A percentile compares a stretch with the other conserved stretches of the same genome.
phyloP scores from a whole-genome alignment of 2,329 filamentous ascomycete genomes.

The Apiospora kogelbergensis region DNA sequence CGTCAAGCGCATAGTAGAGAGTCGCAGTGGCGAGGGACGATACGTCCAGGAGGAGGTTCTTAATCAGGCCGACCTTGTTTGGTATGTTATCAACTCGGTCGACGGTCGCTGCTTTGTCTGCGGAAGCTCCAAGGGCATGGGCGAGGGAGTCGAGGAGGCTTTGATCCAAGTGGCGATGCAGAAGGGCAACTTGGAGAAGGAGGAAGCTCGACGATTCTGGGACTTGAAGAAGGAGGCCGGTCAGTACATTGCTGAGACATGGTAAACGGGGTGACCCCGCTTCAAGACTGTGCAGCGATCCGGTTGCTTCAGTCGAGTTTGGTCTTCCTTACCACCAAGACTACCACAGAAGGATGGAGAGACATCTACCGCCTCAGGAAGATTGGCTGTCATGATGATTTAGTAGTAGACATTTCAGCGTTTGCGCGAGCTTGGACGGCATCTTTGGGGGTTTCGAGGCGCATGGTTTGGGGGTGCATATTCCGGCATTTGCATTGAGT shows the following conservation, averaged over 20 bases:
- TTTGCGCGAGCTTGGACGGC: not conserved
- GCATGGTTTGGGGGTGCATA: not conserved
- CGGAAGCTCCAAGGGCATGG: constrained; percentile 94
- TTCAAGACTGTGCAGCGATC: not conserved
- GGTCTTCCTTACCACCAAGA: no score
- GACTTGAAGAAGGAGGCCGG: constrained; percentile 85
- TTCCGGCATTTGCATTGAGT: constrained; percentile 1
- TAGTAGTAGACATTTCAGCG: not conserved
- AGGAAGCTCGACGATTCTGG: constrained; percentile 89
- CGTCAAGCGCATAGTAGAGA: constrained; percentile 80
- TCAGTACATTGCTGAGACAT: constrained; percentile 89
- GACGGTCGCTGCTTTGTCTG: constrained; percentile 97
- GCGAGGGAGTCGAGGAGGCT: constrained; percentile 88
- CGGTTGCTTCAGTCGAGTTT: not conserved
- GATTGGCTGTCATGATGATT: not conserved
- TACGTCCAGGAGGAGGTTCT: constrained; percentile 97
- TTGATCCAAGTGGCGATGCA: constrained; percentile 88
- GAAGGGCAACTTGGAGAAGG: constrained; percentile 81
- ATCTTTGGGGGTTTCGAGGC: not conserved
- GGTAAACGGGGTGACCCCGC: constrained; percentile 39
- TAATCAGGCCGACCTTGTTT: constrained; percentile 92
- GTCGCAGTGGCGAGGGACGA: constrained; percentile 72
- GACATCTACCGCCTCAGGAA: not conserved
- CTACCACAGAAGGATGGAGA: no score
- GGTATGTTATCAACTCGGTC: constrained; percentile 96